Percentiles rank a stretch among this genome's conserved stretches.
Evolutionary conservation across 306 rosid species (phyloP).

Genomic region (Malus fusca): DNA sequence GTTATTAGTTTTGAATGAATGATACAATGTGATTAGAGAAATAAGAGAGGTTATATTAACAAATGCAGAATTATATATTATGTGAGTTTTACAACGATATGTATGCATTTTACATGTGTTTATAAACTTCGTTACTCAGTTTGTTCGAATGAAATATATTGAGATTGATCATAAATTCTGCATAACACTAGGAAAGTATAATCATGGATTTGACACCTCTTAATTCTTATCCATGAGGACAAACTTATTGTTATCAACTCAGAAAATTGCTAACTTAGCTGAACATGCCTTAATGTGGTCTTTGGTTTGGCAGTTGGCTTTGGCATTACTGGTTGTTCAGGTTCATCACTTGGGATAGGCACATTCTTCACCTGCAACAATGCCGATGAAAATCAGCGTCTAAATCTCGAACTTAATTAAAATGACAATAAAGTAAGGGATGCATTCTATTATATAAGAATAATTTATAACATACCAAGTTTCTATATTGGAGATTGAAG

Average conservation of each 20-base stretch:
- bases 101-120: neutral
- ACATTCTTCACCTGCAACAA: slow-evolving; percentile 57
- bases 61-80: neutral
- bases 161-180: too few relatives aligned
- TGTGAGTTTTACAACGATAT: neutral
- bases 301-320: slow-evolving; percentile 30
- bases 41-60: neutral
- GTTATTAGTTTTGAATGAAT: slow-evolving; percentile 18
- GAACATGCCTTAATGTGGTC: slow-evolving; percentile 36
- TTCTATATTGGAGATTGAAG: slow-evolving; percentile 59
- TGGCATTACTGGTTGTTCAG: slow-evolving; percentile 24
- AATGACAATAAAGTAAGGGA: neutral
- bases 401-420: neutral
- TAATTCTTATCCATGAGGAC: neutral
- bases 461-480: slow-evolving; percentile 38
- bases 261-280: neutral
- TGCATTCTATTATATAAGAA: neutral
- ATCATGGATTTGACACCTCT: neutral
- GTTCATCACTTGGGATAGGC: slow-evolving; percentile 45
- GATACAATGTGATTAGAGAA: neutral
- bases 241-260: neutral
- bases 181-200: too few relatives aligned
- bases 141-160: too few relatives aligned
- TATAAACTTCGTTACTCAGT: too few relatives aligned
- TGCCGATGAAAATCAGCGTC: neutral